phyloP scores from a whole-genome alignment of 306 rosid genomes.

The Benincasa hispida region DNA sequence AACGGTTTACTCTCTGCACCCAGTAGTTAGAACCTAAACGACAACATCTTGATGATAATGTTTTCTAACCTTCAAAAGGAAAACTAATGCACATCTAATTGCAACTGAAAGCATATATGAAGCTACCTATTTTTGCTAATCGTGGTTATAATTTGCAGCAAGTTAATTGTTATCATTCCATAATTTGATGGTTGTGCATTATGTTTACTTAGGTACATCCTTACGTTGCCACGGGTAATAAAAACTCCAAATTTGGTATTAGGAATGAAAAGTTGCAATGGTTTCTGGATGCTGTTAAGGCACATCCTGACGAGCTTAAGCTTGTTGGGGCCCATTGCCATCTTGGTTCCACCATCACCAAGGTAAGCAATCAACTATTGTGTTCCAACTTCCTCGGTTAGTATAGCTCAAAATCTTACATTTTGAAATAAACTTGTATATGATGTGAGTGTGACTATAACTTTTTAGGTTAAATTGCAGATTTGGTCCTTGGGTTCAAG shows the following conservation, averaged over 20 bases:
- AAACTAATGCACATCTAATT: neutral
- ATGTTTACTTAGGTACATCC: constrained; percentile 58
- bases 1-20: neutral
- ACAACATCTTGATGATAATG: neutral
- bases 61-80: neutral
- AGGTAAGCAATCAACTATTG: constrained; percentile 30
- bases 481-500: no score
- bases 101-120: neutral
- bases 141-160: neutral
- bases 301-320: constrained; percentile 63
- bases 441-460: no score
- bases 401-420: neutral
- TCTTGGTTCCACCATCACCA: constrained; percentile 93
- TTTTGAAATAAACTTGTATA: neutral
- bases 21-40: neutral
- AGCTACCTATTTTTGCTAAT: neutral
- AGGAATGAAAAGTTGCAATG: constrained; percentile 95
- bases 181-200: neutral
- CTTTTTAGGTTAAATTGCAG: no score
- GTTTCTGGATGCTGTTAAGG: constrained; percentile 85
- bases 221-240: constrained; percentile 90
- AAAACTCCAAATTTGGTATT: constrained; percentile 89
- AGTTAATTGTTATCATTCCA: neutral
- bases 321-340: constrained; percentile 97
- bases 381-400: neutral